Evolutionary conservation across 2,329 filamentous ascomycete genomes (phyloP).

Genomic region (Ceratocystiopsis brevicomis): DNA sequence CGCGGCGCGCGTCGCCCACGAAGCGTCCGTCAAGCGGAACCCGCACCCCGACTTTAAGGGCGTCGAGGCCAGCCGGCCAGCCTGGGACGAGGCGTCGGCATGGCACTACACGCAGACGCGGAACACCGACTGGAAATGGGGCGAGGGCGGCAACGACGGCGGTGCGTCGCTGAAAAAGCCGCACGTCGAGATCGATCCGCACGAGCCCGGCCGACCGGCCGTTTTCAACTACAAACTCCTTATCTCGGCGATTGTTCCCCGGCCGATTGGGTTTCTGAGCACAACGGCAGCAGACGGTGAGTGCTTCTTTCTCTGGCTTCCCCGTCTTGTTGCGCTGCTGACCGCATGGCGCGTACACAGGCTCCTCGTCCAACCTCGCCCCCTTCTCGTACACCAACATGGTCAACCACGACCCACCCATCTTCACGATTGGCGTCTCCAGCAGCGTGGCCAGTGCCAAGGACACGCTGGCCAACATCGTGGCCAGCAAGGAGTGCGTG

Average conservation of each 20-base stretch:
- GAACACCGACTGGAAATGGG: slow-evolving; percentile 46
- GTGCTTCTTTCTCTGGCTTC: too few species aligned
- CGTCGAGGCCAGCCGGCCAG: slow-evolving; percentile 46
- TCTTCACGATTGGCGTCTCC: slow-evolving; percentile 47
- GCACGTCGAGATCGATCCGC: slow-evolving; percentile 68
- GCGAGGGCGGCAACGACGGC: slow-evolving; percentile 41
- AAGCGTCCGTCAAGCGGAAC: slow-evolving; percentile 33
- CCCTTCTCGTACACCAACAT: slow-evolving; percentile 79
- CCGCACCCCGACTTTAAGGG: slow-evolving; percentile 58
- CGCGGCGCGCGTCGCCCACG: slow-evolving; percentile 5
- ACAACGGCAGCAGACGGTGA: slow-evolving; percentile 38
- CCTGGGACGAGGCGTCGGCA: slow-evolving; percentile 25
- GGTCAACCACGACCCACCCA: slow-evolving; percentile 68
- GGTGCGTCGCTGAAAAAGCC: slow-evolving; percentile 18
- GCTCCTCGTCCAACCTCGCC: slow-evolving; percentile 47
- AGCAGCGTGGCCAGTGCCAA: slow-evolving; percentile 37
- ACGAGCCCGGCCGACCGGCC: slow-evolving; percentile 46
- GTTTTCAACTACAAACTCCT: slow-evolving; percentile 80
- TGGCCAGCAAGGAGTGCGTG: slow-evolving; percentile 53
- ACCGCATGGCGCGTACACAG: background rate
- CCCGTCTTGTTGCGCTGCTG: background rate
- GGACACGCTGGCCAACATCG: slow-evolving; percentile 59
- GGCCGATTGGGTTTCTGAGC: slow-evolving; percentile 53
- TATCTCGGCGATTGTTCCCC: slow-evolving; percentile 64
- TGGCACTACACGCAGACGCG: slow-evolving; percentile 44